A percentile compares a stretch with the other conserved stretches of the same genome.
phyloP scores from a whole-genome alignment of 2,329 filamentous ascomycete genomes.

The Alternaria sp. region DNA sequence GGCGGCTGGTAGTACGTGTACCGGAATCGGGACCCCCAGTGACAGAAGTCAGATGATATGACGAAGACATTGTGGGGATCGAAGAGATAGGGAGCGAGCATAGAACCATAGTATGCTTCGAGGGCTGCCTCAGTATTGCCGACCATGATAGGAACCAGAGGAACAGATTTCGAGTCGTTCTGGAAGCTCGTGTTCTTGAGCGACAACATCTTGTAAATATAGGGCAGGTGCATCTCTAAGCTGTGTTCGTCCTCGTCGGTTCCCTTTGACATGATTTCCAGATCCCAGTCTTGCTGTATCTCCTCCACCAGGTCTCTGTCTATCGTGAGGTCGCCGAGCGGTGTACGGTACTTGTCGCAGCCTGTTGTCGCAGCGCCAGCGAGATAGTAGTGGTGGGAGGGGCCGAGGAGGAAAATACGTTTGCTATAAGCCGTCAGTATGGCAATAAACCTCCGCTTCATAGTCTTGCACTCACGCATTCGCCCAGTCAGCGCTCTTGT shows the following conservation, averaged over 20 bases:
- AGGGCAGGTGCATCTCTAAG: constrained; percentile 95
- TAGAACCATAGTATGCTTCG: constrained; percentile 71
- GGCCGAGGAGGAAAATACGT: constrained; percentile 89
- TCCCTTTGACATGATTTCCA: constrained; percentile 62
- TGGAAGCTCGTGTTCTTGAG: constrained; percentile 44
- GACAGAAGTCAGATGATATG: constrained; percentile 94
- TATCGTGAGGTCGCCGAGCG: constrained; percentile 72
- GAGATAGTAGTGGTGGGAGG: constrained; percentile 87
- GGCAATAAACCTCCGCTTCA: neutral
- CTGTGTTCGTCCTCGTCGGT: constrained; percentile 88
- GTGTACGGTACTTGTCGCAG: constrained; percentile 74
- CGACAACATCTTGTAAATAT: constrained; percentile 80
- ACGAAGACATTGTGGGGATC: constrained; percentile 82
- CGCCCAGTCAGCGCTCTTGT: constrained; percentile 83
- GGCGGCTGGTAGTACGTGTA: constrained; percentile 79
- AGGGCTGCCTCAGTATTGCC: constrained; percentile 72
- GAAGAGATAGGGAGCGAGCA: constrained; percentile 79
- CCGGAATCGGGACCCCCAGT: constrained; percentile 86
- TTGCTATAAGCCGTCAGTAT: constrained; percentile 59
- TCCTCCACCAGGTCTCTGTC: constrained; percentile 65
- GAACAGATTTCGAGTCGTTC: constrained; percentile 65
- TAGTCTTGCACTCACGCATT: constrained; percentile 63
- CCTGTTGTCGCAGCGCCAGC: constrained; percentile 76
- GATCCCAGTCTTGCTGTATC: constrained; percentile 36
- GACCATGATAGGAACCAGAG: constrained; percentile 83